Base-by-base conservation (phyloP, 2,329 filamentous ascomycete species). In the Mycosphaerella arachidis region DNA sequence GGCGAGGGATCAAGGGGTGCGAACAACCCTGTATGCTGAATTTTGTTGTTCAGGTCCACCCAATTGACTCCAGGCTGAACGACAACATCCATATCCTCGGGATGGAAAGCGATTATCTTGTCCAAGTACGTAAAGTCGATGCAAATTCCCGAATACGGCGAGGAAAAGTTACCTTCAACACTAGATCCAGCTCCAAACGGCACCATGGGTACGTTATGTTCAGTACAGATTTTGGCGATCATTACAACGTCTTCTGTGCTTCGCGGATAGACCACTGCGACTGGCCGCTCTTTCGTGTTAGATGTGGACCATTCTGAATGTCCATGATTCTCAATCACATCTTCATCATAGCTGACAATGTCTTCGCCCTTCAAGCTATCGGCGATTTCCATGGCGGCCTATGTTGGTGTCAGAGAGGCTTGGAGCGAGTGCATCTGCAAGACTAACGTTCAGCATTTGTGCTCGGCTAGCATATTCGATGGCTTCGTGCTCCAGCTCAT, bases 91-190 rank as follows among this genome's bases (percentile, higher is more conserved):
- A 96, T 91, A 72, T 96, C 92, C 4, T 90, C 88, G 66, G 89
- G 87, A 73, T 96, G 89, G 58, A 96, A 81, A 56, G 86, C 81
- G 31, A 97, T 67, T 29, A 96, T 88, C 68, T 86, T 80, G 72
- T 96, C 88, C 92, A 97, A 97, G 70, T 85, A 85, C 0, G 86
- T 84, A 73, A 97, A 97, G 71, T 97, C 92, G 54, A 97, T 89
- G 66, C 90, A 93, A 71, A 97, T 84, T 12, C 92, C 92, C 12
- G 92, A 92, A 70, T 87, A 89, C 0, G 91, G 91, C 13, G 92
- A 90, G 0, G 90, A 90, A 74, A 96, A 96, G 73, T 96, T 94
- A 13, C 89, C 92, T 74, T 97, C 92, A 0, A 97, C 61, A 43
- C 59, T 62, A 1, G 61, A 62, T 20, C 65, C 65, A 9, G 63